Conservation (phyloP, 148 eudicot species). For the Silene uniflora region DNA sequence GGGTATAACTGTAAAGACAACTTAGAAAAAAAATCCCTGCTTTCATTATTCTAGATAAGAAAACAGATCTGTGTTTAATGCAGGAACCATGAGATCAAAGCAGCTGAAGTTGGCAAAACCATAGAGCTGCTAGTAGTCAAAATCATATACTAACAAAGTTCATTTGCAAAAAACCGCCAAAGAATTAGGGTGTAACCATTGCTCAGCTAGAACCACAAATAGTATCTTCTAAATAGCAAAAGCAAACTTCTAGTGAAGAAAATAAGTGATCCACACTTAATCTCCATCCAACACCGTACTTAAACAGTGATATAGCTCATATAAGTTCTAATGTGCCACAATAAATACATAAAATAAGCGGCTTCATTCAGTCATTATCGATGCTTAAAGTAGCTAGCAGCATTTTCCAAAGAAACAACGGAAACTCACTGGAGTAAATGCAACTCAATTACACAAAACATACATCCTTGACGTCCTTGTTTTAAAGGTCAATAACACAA, state of each 20-base stretch:
- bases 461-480: neutral
- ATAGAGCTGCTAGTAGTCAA: neutral
- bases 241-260: neutral
- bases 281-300: too few relatives aligned
- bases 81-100: neutral
- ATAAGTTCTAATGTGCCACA: too few relatives aligned
- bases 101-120: neutral
- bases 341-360: too few relatives aligned
- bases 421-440: neutral
- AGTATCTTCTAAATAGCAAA: neutral
- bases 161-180: neutral
- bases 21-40: neutral
- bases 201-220: neutral
- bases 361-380: neutral
- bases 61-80: neutral
- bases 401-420: too few relatives aligned
- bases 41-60: neutral
- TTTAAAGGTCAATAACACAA: neutral
- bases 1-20: neutral
- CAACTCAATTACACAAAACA: neutral
- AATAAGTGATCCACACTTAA: too few relatives aligned
- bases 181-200: neutral
- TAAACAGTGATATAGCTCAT: too few relatives aligned
- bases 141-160: neutral
- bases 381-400: neutral